These are phyloP conservation scores for Umbelopsis sp. DNA, from an alignment of 371 early-diverging fungal species.

Conservation along the genomic window DNA sequence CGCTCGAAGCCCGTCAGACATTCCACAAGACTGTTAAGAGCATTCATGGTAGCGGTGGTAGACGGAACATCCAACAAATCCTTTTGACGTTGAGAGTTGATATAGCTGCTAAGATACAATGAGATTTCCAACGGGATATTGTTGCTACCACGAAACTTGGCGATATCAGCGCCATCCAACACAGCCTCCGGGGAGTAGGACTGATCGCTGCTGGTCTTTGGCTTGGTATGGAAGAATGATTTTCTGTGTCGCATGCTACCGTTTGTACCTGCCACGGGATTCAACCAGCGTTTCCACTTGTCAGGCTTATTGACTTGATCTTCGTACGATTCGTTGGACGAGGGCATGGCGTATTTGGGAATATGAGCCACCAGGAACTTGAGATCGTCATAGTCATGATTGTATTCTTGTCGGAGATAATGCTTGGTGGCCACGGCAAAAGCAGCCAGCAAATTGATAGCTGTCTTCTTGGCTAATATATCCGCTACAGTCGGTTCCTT, in stretches of 20 bases:
- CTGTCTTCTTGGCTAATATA: conserved; percentile 56
- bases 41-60: conserved; percentile 34
- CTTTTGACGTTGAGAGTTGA: conserved; percentile 31
- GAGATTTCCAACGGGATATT: conserved; percentile 54
- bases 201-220: background rate
- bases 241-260: conserved; percentile 1
- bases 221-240: conserved; percentile 4
- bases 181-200: background rate
- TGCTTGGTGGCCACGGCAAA: conserved; percentile 74
- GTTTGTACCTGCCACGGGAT: conserved; percentile 1
- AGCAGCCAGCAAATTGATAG: conserved; percentile 71
- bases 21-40: conserved; percentile 41
- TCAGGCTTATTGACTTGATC: conserved; percentile 12
- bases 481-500: conserved; percentile 43
- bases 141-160: conserved; percentile 22
- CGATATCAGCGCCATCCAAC: background rate
- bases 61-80: conserved; percentile 32
- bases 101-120: conserved; percentile 45
- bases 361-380: conserved; percentile 33
- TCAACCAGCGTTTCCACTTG: background rate
- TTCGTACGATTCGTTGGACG: conserved; percentile 24
- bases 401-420: conserved; percentile 68
- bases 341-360: conserved; percentile 39
- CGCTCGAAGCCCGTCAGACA: conserved; percentile 71
- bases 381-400: conserved; percentile 46